Base-by-base conservation (phyloP, 2,329 filamentous ascomycete genomes). In the Grosmannia clavigera region DNA sequence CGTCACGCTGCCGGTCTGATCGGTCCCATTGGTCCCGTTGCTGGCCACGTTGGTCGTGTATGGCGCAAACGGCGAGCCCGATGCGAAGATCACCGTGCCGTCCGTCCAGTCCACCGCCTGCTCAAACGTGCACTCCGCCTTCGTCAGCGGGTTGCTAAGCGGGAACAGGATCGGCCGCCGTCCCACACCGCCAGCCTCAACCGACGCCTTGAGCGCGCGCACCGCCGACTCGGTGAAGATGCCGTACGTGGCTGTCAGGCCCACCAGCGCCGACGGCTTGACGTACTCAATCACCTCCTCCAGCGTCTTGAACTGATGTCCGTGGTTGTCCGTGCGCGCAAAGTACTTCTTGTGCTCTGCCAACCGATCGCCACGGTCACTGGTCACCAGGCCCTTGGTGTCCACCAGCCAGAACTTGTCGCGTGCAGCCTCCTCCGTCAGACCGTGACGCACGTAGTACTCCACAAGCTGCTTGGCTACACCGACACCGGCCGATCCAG, bases 401-500 rank as follows among this genome's bases (percentile, higher is more conserved):
- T 97, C 94, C 62, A 97, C 92, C 55, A 99, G 88, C 84, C 88
- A 97, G 82, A 99, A 97, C 79, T 94, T 94, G 70, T 86, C 84
- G 68, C 86, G 85, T 60, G 94, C 94, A 65, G 90, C 86, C 68
- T 91, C 84, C 74, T 97, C 92, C 11, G 87, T 87, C 69, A 97
- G 80, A 50, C 94, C 94, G 67, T 92, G 89, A 67, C 90, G 89
- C 69, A 92, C 90, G 78, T 97, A 97, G 81, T 90, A 96, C 75
- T 96, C 90, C 61, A 96, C 91, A 65, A 99, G 87, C 78, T 97
- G 94, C 80, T 95, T 96, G 62, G 94, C 94, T 62, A 99, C 94
- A 78, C 94, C 94, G 54, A 96, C 91, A 77, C 94, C 94, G 43
- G 94, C 94, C 62, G 90, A 95, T 60, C 94, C 94, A 59, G 94